Evolutionary conservation across 805 yeast species (phyloP), one percentile per base, ranked within the genome.

Genomic region (Metschnikowia aberdeeniae): DNA sequence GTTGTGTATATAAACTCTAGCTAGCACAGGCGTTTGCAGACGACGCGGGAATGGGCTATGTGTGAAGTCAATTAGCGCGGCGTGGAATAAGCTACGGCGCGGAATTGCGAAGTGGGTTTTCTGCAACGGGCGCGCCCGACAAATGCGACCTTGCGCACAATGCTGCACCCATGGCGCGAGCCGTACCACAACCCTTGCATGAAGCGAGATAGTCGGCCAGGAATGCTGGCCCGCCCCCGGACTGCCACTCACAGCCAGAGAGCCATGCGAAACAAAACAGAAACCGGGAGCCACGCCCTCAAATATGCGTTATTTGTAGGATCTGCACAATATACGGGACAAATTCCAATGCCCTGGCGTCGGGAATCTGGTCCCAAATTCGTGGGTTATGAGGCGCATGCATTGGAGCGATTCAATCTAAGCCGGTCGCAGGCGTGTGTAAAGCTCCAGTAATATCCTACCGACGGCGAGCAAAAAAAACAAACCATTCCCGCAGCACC

Each of bases 41-140:
- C 26, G 26, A 22, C 6, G 26, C 8, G 8, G 26, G 26, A 1
- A 6, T 22, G 26, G 5, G 14, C 40, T 30, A 17, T 36, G 40
- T 28, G n/a, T 32, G 33, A 36, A 36, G 40, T 36, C 7, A 17
- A 28, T 17, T 17, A 14, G 40, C 22, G 39, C 26, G 26, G 26
- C 26, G 26, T 22, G 26, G 6, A 22, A 22, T 3, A 6, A 7
- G 8, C 26, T 3, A 6, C 26, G 26, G 17, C 11, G 33, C 40
- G 40, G 40, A 27, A 17, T 17, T 28, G 40, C 40, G 29, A 19
- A 17, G 28, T 20, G 40, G 12, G 13, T 19, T 28, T 36, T 36
- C 33, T 36, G 40, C 14, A 36, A 36, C 40, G 40, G 31, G 39
- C 33, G 40, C 40, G 27, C 36, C 33, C 40, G 24, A 28, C 19